These are phyloP conservation scores for Phalaenopsis aphrodite DNA, from an alignment of 106 monocot genomes.

Conservation along the genomic window DNA sequence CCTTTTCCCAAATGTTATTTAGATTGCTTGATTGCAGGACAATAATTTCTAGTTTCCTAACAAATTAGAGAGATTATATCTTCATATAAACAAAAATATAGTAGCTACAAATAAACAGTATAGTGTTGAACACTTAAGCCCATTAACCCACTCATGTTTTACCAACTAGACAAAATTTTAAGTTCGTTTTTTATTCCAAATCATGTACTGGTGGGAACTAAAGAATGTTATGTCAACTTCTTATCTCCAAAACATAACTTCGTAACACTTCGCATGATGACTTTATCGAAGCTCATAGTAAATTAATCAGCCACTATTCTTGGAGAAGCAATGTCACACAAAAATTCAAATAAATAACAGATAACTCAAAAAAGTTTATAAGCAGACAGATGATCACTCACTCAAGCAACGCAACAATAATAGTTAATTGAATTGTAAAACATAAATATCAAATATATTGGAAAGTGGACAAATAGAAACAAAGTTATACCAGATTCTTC, in stretches of 20 bases:
- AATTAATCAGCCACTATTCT: not conserved
- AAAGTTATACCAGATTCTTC: slow-evolving; percentile 56
- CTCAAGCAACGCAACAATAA: not conserved
- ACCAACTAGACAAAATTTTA: too few species aligned
- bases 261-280: not conserved
- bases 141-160: too few species aligned
- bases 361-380: not conserved
- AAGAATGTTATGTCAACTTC: not conserved
- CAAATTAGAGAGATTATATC: too few species aligned
- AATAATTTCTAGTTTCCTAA: too few species aligned
- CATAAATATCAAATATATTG: not conserved
- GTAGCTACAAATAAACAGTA: too few species aligned
- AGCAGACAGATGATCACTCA: not conserved
- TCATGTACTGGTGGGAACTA: too few species aligned
- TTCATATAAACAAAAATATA: too few species aligned
- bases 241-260: not conserved
- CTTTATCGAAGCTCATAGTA: not conserved
- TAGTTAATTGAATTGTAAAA: not conserved
- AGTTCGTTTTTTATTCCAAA: too few species aligned
- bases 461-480: not conserved
- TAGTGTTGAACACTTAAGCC: too few species aligned
- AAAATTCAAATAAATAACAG: not conserved
- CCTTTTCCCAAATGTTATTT: too few species aligned
- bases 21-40: too few species aligned
- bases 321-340: not conserved